phyloP scores from a whole-genome alignment of 768 basidiomycete genomes.

The Rhodotorula babjevae region DNA sequence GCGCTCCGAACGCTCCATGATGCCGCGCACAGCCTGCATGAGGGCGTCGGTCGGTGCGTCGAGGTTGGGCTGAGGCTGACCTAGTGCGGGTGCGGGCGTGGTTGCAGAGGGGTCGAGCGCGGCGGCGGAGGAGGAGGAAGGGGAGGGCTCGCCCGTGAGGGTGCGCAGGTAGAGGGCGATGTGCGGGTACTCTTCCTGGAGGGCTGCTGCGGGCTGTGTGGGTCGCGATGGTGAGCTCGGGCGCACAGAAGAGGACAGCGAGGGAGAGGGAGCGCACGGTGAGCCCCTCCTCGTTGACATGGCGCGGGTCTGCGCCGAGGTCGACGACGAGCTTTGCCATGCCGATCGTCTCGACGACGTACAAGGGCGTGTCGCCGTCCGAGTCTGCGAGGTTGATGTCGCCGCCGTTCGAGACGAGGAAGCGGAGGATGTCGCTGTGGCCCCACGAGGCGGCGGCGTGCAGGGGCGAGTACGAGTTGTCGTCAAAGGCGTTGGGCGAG shows the following conservation, averaged over 20 bases:
- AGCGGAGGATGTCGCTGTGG: conserved; percentile 48
- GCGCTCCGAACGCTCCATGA: conserved; percentile 46
- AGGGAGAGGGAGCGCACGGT: conserved; percentile 42
- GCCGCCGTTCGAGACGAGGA: conserved; percentile 48
- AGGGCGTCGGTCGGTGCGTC: conserved; percentile 43
- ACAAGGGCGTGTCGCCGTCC: conserved; percentile 52
- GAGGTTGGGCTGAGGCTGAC: conserved; percentile 4
- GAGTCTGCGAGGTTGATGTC: conserved; percentile 50
- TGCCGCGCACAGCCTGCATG: conserved; percentile 44
- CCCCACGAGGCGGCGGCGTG: conserved; percentile 52
- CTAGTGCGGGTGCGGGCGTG: not conserved
- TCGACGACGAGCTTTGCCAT: conserved; percentile 47
- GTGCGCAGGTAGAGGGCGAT: conserved; percentile 42
- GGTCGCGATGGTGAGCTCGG: not conserved
- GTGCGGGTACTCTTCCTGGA: conserved; percentile 43
- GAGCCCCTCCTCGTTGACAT: conserved; percentile 47
- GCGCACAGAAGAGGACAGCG: too few species aligned
- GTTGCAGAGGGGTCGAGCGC: not conserved
- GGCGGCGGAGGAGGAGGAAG: not conserved
- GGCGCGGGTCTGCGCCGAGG: conserved; percentile 46
- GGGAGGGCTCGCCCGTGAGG: conserved; percentile 34
- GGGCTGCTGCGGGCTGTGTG: conserved; percentile 39
- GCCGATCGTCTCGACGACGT: conserved; percentile 48
- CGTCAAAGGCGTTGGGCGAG: conserved; percentile 33
- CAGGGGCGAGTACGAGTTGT: conserved; percentile 41